phyloP scores from a whole-genome alignment of 2,329 filamentous ascomycete species.

The Hypoxylon sp. region DNA sequence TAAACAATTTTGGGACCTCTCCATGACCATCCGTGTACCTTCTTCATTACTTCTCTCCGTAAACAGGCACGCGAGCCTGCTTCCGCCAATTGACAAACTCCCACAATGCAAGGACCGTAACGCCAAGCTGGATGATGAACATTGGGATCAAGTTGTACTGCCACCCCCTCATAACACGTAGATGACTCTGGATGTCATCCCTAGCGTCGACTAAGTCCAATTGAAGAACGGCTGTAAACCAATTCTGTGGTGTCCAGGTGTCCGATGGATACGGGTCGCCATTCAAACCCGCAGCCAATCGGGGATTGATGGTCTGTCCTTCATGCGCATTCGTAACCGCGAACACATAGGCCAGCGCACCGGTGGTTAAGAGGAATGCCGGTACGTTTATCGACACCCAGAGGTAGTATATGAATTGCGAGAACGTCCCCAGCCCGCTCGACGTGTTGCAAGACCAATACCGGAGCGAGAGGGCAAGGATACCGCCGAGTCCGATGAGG shows the following conservation, averaged over 20 bases:
- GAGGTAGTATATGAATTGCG: slow-evolving; percentile 51
- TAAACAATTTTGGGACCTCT: not conserved
- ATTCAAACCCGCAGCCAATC: slow-evolving; percentile 45
- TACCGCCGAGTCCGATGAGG: slow-evolving; percentile 55
- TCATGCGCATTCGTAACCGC: slow-evolving; percentile 51
- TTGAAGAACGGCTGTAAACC: slow-evolving; percentile 56
- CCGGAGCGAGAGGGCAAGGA: slow-evolving; percentile 53
- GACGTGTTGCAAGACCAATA: slow-evolving; percentile 45
- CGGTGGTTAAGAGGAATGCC: slow-evolving; percentile 56
- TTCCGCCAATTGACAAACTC: slow-evolving; percentile 44
- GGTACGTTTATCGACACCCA: slow-evolving; percentile 56
- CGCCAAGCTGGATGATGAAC: slow-evolving; percentile 49
- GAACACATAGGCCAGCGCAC: slow-evolving; percentile 58
- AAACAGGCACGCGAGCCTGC: slow-evolving; percentile 10
- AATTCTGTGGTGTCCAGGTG: slow-evolving; percentile 59
- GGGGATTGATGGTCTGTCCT: slow-evolving; percentile 54
- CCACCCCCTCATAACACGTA: slow-evolving; percentile 55
- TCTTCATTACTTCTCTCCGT: slow-evolving; percentile 26
- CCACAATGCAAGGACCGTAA: slow-evolving; percentile 46
- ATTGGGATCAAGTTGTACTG: slow-evolving; percentile 57
- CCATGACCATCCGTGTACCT: not conserved
- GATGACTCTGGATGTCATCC: slow-evolving; percentile 49
- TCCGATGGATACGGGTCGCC: slow-evolving; percentile 52
- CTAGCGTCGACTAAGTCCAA: slow-evolving; percentile 51
- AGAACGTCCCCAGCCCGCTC: slow-evolving; percentile 19